A percentile compares a stretch with the other conserved stretches of the same genome.
phyloP scores from a whole-genome alignment of 2,329 filamentous ascomycete species.

The Plectosphaerella sp. region DNA sequence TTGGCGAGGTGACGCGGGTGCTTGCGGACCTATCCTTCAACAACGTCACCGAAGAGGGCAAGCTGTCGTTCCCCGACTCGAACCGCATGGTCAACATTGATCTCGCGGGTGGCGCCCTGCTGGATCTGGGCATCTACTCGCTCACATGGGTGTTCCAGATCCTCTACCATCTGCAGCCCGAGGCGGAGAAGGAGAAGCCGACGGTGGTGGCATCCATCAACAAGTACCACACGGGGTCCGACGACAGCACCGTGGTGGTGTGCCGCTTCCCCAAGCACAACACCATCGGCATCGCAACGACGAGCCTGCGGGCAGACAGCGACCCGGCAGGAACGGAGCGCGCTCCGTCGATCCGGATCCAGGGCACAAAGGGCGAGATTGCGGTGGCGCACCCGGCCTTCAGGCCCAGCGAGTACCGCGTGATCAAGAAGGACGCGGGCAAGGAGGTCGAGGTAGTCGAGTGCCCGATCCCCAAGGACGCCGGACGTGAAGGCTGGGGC shows the following conservation, averaged over 20 bases:
- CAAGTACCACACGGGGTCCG: slow-evolving; percentile 69
- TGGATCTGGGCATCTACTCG: slow-evolving; percentile 85
- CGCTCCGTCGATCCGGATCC: slow-evolving; percentile 70
- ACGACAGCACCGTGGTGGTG: slow-evolving; percentile 75
- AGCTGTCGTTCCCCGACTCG: slow-evolving; percentile 52
- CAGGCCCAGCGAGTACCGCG: slow-evolving; percentile 60
- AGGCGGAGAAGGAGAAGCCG: slow-evolving; percentile 61
- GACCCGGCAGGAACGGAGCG: slow-evolving; percentile 51
- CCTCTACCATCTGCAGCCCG: slow-evolving; percentile 74
- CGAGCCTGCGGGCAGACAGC: slow-evolving; percentile 56
- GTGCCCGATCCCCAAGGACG: slow-evolving; percentile 48
- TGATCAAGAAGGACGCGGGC: slow-evolving; percentile 50
- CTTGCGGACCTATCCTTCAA: slow-evolving; percentile 58
- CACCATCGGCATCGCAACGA: slow-evolving; percentile 69
- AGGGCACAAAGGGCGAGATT: slow-evolving; percentile 77
- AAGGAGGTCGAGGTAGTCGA: slow-evolving; percentile 45
- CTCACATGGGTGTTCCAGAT: slow-evolving; percentile 90
- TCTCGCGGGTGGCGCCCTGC: slow-evolving; percentile 74
- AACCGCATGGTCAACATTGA: slow-evolving; percentile 80
- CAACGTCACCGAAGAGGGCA: slow-evolving; percentile 54
- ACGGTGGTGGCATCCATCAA: slow-evolving; percentile 64
- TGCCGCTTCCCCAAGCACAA: slow-evolving; percentile 67
- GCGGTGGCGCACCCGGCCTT: slow-evolving; percentile 71
- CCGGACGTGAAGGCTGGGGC: slow-evolving; percentile 46
- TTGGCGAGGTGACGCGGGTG: slow-evolving; percentile 59